Evolutionary conservation across 2,329 filamentous ascomycete species (phyloP).

Genomic region (Trichoderma afroharzianum): DNA sequence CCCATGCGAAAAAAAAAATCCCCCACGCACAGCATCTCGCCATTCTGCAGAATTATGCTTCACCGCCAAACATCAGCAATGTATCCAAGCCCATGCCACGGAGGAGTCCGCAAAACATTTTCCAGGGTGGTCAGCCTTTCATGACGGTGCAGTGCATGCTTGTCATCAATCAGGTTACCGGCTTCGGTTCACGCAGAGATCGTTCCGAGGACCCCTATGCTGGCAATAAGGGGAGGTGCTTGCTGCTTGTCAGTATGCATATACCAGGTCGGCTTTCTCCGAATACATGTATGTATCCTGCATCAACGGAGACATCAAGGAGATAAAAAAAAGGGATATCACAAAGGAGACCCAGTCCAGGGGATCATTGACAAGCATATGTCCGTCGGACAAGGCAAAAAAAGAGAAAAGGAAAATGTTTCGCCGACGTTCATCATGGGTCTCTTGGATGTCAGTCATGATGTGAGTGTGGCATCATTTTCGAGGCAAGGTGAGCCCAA

Average conservation of each 20-base stretch:
- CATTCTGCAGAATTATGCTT: not conserved
- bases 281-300: not conserved
- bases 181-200: not conserved
- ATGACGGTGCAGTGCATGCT: not conserved
- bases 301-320: not conserved
- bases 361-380: not conserved
- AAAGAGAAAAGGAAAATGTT: not conserved
- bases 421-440: not conserved
- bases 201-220: not conserved
- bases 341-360: not conserved
- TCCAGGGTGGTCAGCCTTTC: not conserved
- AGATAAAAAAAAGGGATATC: not conserved
- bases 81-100: not conserved
- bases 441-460: not conserved
- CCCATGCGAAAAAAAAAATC: not conserved
- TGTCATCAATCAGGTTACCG: not conserved
- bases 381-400: not conserved
- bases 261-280: slow-evolving; percentile 4
- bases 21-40: not conserved
- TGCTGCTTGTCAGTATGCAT: not conserved
- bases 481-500: not conserved
- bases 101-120: not conserved
- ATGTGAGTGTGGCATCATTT: not conserved
- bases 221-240: not conserved
- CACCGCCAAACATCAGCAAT: not conserved